Percentiles rank a stretch among this genome's conserved stretches.
Conservation (phyloP, 371 early-diverging fungal species). For the Mortierella sp. region DNA sequence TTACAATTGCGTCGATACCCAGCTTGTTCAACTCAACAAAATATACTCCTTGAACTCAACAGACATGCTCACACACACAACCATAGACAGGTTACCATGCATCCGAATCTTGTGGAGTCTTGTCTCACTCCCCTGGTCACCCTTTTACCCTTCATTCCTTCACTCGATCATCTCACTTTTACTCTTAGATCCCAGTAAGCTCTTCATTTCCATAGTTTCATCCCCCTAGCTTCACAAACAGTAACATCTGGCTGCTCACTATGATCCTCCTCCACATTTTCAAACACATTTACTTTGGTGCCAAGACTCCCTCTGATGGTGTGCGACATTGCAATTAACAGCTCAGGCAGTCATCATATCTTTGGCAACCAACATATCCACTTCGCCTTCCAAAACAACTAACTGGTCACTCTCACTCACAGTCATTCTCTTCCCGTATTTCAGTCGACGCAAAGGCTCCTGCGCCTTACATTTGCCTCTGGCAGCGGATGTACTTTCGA, state of each 20-base stretch:
- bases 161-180: not conserved
- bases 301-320: not conserved
- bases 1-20: not conserved
- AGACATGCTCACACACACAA: not conserved
- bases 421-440: not conserved
- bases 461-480: too few species aligned
- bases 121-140: not conserved
- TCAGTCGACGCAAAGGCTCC: too few species aligned
- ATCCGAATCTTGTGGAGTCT: not conserved
- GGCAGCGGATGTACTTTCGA: too few species aligned
- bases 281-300: not conserved
- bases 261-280: not conserved
- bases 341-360: not conserved
- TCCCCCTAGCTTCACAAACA: not conserved
- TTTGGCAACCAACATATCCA: not conserved
- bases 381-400: not conserved
- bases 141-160: not conserved
- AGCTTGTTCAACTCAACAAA: slow-evolving; percentile 4
- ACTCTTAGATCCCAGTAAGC: not conserved
- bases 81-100: not conserved
- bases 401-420: not conserved
- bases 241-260: not conserved
- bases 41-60: not conserved
- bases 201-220: not conserved
- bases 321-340: not conserved